These are phyloP conservation scores for Kingdonia uniflora DNA, from an alignment of 164 flowering plant genomes.

Conservation along the genomic window DNA sequence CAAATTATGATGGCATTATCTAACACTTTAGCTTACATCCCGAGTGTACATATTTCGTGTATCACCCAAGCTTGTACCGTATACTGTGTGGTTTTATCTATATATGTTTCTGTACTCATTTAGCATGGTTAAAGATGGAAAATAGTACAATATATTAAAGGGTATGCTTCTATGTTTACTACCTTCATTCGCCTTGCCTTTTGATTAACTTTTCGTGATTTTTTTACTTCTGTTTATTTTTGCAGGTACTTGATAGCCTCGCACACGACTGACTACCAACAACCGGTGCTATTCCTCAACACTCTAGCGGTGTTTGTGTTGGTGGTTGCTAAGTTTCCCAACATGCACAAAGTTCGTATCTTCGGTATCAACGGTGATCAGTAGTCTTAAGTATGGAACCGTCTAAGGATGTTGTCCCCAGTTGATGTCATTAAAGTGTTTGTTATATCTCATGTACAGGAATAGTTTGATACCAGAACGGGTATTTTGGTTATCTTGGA, in stretches of 20 bases:
- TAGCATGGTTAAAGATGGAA: too few relatives aligned
- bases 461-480: not conserved
- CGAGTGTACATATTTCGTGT: too few relatives aligned
- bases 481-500: not conserved
- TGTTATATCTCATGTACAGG: not conserved
- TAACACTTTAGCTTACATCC: too few relatives aligned
- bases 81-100: too few relatives aligned
- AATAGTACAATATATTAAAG: not conserved
- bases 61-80: too few relatives aligned
- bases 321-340: constrained; percentile 73
- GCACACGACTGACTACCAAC: constrained; percentile 73
- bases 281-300: constrained; percentile 72
- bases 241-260: constrained; percentile 79
- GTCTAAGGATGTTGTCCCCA: not conserved
- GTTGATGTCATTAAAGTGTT: not conserved
- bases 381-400: not conserved
- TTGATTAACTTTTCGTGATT: not conserved
- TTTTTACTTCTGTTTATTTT: not conserved
- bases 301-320: constrained; percentile 58
- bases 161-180: not conserved
- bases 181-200: not conserved
- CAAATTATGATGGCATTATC: too few relatives aligned
- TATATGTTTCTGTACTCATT: too few relatives aligned
- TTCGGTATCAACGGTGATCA: constrained; percentile 20
- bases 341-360: constrained; percentile 77